phyloP scores from a whole-genome alignment of 2,329 filamentous ascomycete species.

The Ophidiomyces ophidiicola region DNA sequence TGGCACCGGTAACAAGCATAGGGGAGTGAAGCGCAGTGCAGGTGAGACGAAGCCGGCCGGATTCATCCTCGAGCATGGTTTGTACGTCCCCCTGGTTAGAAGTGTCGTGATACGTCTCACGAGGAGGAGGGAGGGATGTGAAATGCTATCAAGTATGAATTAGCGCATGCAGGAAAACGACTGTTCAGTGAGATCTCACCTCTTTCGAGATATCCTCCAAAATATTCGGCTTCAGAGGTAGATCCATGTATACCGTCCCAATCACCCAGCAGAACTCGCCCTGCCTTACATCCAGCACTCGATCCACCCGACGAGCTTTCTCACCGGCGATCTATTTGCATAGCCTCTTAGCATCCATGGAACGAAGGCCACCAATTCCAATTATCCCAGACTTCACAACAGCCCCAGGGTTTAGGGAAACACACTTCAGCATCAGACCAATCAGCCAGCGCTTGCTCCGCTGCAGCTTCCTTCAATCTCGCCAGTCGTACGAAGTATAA shows the following conservation, averaged over 20 bases:
- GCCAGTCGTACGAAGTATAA: constrained; percentile 92
- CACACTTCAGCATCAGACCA: constrained; percentile 61
- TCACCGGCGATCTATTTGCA: constrained; percentile 56
- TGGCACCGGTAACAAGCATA: constrained; percentile 79
- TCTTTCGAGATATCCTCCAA: constrained; percentile 90
- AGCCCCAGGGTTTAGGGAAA: background rate
- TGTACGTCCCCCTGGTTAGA: constrained; percentile 38
- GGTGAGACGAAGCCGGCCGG: constrained; percentile 68
- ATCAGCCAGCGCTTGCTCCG: constrained; percentile 57
- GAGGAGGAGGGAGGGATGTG: constrained; percentile 68
- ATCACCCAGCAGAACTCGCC: constrained; percentile 91
- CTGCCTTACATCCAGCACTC: constrained; percentile 89
- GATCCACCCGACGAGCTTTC: constrained; percentile 60
- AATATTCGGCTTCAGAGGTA: constrained; percentile 91
- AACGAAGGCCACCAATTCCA: background rate
- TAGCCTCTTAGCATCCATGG: background rate
- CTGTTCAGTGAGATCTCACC: constrained; percentile 37
- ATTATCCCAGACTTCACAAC: background rate
- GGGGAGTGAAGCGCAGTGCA: constrained; percentile 56
- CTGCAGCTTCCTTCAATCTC: constrained; percentile 72
- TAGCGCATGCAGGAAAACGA: background rate
- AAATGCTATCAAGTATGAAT: constrained; percentile 50
- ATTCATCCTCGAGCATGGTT: constrained; percentile 90
- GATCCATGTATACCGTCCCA: constrained; percentile 93
- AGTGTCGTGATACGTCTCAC: constrained; percentile 60